Conservation (phyloP, 768 basidiomycete species). For the Tylopilus cervinicoccineus region DNA sequence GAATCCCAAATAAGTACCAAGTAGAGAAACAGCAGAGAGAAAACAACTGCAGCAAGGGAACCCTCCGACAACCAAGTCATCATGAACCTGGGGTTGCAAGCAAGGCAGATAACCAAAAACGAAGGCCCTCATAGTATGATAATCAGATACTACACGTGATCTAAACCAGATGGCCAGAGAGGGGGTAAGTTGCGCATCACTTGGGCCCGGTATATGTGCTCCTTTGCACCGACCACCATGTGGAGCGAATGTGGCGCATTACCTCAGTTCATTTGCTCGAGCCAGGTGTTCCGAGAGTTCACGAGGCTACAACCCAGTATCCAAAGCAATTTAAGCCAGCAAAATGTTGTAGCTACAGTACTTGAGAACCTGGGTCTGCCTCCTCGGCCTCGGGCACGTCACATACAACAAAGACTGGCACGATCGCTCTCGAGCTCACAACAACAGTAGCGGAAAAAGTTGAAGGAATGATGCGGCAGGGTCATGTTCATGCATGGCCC, state of each 20-base stretch:
- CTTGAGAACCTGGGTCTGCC: conserved; percentile 10
- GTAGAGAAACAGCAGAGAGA: too few relatives aligned
- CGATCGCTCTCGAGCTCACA: conserved; percentile 24
- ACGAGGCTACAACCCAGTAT: conserved; percentile 7
- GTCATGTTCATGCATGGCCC: conserved; percentile 49
- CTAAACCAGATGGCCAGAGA: conserved; percentile 62
- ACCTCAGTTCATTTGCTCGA: background rate
- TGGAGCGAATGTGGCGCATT: background rate
- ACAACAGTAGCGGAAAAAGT: conserved; percentile 22
- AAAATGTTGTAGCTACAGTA: conserved; percentile 27
- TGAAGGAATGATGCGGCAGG: conserved; percentile 9
- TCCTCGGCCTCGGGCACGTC: conserved; percentile 14
- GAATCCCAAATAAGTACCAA: too few relatives aligned
- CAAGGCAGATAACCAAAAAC: conserved; percentile 58
- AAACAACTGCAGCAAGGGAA: too few relatives aligned
- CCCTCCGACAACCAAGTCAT: too few relatives aligned
- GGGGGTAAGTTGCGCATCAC: too few relatives aligned
- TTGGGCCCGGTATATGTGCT: conserved; percentile 14
- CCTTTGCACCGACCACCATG: conserved; percentile 12
- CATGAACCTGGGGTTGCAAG: too few relatives aligned
- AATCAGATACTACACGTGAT: conserved; percentile 79
- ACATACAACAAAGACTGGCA: conserved; percentile 29
- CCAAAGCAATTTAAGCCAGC: conserved; percentile 28
- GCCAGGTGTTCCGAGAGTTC: background rate
- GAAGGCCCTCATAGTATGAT: conserved; percentile 54